Evolutionary conservation across 345 rosid genomes (phyloP).

Genomic region (Salix suchowensis): DNA sequence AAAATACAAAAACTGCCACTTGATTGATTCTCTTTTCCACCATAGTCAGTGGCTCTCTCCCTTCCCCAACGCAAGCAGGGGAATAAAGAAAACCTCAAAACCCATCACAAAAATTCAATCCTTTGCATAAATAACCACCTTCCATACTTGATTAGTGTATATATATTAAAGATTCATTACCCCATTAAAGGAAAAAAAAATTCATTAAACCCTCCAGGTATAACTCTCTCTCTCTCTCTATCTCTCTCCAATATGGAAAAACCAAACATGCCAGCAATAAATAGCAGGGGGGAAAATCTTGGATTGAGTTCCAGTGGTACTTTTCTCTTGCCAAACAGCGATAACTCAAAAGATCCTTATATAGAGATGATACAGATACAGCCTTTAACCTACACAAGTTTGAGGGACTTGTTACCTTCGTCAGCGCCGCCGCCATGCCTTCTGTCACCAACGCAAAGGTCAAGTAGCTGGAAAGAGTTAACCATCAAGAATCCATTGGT

Average conservation of each 20-base stretch:
- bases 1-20: too few relatives aligned
- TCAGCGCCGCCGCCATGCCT: constrained; percentile 20
- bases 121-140: too few relatives aligned
- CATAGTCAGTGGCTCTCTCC: too few relatives aligned
- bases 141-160: too few relatives aligned
- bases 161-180: too few relatives aligned
- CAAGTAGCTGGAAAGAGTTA: constrained; percentile 43
- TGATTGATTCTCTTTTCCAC: too few relatives aligned
- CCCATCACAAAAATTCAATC: too few relatives aligned
- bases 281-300: neutral
- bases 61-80: too few relatives aligned
- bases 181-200: neutral
- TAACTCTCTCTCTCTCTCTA: too few relatives aligned
- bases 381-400: constrained; percentile 41
- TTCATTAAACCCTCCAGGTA: neutral
- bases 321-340: constrained; percentile 21
- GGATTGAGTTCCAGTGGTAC: neutral
- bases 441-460: neutral
- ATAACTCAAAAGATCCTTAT: constrained; percentile 26
- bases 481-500: constrained; percentile 57
- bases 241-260: neutral
- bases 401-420: constrained; percentile 46
- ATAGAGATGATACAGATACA: constrained; percentile 39
- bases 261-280: neutral
- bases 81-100: too few relatives aligned